A percentile compares a stretch with the other conserved stretches of the same genome.
These are phyloP conservation scores for Puccinia coronata DNA, from an alignment of 1,284 basidiomycete species.

Conservation along the genomic window DNA sequence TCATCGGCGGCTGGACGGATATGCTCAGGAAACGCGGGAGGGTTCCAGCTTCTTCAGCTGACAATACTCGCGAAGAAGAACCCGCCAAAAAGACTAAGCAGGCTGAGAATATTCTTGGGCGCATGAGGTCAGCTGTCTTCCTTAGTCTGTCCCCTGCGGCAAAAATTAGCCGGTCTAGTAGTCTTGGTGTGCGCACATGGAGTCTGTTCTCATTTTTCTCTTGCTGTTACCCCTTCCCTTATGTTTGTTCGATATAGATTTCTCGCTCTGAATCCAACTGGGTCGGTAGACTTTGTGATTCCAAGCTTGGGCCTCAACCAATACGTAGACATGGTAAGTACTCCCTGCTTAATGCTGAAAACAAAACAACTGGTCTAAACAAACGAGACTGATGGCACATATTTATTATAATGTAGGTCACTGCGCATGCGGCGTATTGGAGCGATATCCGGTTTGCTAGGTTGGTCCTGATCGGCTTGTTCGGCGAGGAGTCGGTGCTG, in stretches of 20 bases:
- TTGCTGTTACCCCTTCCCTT: neutral
- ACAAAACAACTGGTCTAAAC: too few relatives aligned
- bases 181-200: neutral
- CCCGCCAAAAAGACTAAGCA: conserved; percentile 27
- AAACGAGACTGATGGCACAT: too few relatives aligned
- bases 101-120: conserved; percentile 10
- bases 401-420: conserved; percentile 27
- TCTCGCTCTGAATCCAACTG: conserved; percentile 46
- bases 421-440: conserved; percentile 50
- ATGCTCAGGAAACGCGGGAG: conserved; percentile 10
- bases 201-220: neutral
- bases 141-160: neutral
- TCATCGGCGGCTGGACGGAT: conserved; percentile 10
- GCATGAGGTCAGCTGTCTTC: conserved; percentile 17
- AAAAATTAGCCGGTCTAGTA: too few relatives aligned
- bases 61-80: neutral
- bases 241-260: conserved; percentile 18
- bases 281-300: conserved; percentile 47
- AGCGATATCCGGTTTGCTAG: conserved; percentile 45
- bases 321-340: conserved; percentile 49
- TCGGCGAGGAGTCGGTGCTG: conserved; percentile 30
- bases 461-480: conserved; percentile 38
- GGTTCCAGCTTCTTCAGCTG: neutral
- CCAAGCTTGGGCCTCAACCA: conserved; percentile 46
- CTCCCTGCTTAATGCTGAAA: neutral